These are phyloP conservation scores for Stellera chamaejasme DNA, from an alignment of 345 rosid genomes.

Conservation along the genomic window DNA sequence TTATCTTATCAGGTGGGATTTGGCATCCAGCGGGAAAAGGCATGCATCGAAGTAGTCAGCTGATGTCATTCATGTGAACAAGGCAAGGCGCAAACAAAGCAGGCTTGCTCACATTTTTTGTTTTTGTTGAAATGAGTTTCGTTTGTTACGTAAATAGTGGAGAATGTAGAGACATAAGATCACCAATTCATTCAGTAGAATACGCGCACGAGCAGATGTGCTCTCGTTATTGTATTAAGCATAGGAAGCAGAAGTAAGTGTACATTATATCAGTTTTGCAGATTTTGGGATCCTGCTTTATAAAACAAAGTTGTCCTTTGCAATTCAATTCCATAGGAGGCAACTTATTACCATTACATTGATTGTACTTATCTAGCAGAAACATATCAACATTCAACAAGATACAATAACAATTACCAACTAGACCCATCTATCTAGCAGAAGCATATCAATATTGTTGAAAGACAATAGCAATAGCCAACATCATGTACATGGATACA, in stretches of 20 bases:
- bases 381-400: no score
- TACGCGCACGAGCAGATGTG: conserved; percentile 15
- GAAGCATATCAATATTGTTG: no score
- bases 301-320: neutral
- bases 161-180: conserved; percentile 17
- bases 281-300: conserved; percentile 15
- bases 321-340: no score
- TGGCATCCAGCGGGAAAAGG: conserved; percentile 11
- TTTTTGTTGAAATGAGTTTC: conserved; percentile 19
- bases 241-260: conserved; percentile 26
- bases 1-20: conserved; percentile 12
- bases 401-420: no score
- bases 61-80: conserved; percentile 17
- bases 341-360: no score
- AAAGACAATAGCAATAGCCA: no score
- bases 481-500: no score
- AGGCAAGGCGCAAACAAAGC: conserved; percentile 17
- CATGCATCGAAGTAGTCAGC: no score
- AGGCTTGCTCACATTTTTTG: conserved; percentile 20
- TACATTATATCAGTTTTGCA: conserved; percentile 72
- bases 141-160: conserved; percentile 46
- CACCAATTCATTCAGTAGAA: conserved; percentile 21
- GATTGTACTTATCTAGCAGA: no score
- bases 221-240: conserved; percentile 20
- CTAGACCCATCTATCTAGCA: no score